phyloP scores from a whole-genome alignment of 768 basidiomycete genomes.

The Leccinum uliginosum region DNA sequence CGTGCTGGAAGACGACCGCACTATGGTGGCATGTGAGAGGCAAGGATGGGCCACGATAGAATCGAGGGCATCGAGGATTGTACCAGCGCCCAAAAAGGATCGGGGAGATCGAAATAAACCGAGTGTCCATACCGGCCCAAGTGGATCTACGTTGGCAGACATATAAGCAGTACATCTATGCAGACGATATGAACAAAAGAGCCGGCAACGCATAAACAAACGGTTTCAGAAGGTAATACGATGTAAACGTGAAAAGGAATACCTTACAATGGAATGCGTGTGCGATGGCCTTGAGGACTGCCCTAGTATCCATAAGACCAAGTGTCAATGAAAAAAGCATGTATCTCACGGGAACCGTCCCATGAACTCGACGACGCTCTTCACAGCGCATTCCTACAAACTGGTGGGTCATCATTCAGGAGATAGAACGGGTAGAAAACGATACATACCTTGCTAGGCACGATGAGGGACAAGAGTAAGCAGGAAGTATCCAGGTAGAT shows the following conservation, averaged over 20 bases:
- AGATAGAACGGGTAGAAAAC: background rate
- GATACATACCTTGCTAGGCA: conserved; percentile 55
- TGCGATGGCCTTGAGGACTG: conserved; percentile 71
- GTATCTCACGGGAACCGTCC: conserved; percentile 57
- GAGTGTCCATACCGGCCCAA: conserved; percentile 83
- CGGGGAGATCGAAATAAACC: conserved; percentile 54
- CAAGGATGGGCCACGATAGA: too few species aligned
- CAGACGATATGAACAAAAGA: background rate
- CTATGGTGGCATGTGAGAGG: too few species aligned
- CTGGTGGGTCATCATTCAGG: background rate
- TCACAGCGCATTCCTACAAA: conserved; percentile 57
- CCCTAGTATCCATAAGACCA: conserved; percentile 99
- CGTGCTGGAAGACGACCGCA: too few species aligned
- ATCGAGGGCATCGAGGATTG: too few species aligned
- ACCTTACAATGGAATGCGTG: conserved; percentile 63
- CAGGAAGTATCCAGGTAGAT: conserved; percentile 84
- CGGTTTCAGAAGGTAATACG: background rate
- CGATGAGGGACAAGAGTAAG: conserved; percentile 45
- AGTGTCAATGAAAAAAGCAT: conserved; percentile 79
- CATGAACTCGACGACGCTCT: conserved; percentile 69
- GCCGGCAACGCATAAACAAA: background rate
- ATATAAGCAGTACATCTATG: conserved; percentile 11
- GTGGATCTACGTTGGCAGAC: conserved; percentile 56
- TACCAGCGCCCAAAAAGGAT: too few species aligned
- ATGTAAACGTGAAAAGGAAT: background rate